Evolutionary conservation across 2,329 filamentous ascomycete species (phyloP), one percentile per base, ranked within the genome.

Genomic region (Claviceps sp.): DNA sequence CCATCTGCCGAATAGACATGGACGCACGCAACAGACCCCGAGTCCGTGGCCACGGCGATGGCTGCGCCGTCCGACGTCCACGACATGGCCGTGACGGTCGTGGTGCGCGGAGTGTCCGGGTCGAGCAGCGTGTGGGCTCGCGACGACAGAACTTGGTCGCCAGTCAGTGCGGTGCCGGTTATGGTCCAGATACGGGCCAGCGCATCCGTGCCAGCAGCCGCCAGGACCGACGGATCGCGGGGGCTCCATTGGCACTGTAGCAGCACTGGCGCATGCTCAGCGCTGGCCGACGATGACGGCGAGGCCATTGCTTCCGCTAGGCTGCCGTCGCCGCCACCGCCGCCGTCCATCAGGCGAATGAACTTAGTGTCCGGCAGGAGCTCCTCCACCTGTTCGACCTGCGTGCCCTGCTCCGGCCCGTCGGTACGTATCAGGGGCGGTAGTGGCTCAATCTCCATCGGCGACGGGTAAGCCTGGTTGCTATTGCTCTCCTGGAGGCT

Each of bases 221-320:
- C 81, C 73, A 84, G 73, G 68, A 81, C 71, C 54, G 75, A 78
- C 65, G 80, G 76, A 71, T 84, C 75, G 67, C 66, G 73, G 59
- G 81, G 81, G 72, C 78, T 82, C 78, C 79, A 84, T 73, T 82
- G 78, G 75, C 80, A 83, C 67, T 82, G 79, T 70, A 84, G 73
- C 67, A 84, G 69, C 61, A 82, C 74, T 63, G 80, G 78, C 67
- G 72, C 71, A 61, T 74, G 77, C 63, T 79, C 75, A 56, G 63
- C 61, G 55, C 67, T 64, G 52, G 60, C 58, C 57, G 69, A 67
- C 24, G 68, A 67, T 48, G 67, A 64, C 42, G 67, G 64, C 60
- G 65, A 60, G 59, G 48, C 44, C 26, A 60, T 58, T 61, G 66
- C 58, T 36, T 52, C 50, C 41, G 57, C 45, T 62, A 66, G 57